Evolutionary conservation across 345 rosid species (phyloP).

Genomic region (Eutrema heterophyllum): DNA sequence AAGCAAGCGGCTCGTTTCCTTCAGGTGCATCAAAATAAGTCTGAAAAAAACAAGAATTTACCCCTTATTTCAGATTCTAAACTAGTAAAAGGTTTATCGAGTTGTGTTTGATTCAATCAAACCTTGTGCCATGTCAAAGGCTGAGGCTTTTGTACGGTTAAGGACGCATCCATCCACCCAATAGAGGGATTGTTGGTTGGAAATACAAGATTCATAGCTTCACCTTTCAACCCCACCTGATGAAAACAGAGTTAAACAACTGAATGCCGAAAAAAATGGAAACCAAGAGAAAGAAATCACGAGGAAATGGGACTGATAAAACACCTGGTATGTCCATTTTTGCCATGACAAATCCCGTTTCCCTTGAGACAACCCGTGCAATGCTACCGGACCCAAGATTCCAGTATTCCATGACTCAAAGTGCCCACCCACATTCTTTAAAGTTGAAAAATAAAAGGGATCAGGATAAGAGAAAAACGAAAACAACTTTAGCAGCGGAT

Average conservation of each 20-base stretch:
- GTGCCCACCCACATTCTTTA: constrained; percentile 93
- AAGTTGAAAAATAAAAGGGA: neutral
- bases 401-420: constrained; percentile 95
- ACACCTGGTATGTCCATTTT: constrained; percentile 96
- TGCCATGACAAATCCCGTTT: constrained; percentile 91
- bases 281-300: neutral
- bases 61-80: neutral
- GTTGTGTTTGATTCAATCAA: neutral
- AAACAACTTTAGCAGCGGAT: neutral
- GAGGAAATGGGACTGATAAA: neutral
- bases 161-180: constrained; percentile 70
- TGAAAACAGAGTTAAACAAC: constrained; percentile 7
- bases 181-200: constrained; percentile 58
- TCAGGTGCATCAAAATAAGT: constrained; percentile 86
- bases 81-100: neutral
- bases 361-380: constrained; percentile 85
- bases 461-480: neutral
- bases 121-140: constrained; percentile 99
- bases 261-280: neutral
- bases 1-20: constrained; percentile 87
- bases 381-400: constrained; percentile 91
- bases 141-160: constrained; percentile 62
- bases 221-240: constrained; percentile 98
- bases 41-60: constrained; percentile 26
- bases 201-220: constrained; percentile 75